Evolutionary conservation across 2,329 filamentous ascomycete species (phyloP), one percentile per base, ranked within the genome.

Genomic region (Penicillium sumatraense): DNA sequence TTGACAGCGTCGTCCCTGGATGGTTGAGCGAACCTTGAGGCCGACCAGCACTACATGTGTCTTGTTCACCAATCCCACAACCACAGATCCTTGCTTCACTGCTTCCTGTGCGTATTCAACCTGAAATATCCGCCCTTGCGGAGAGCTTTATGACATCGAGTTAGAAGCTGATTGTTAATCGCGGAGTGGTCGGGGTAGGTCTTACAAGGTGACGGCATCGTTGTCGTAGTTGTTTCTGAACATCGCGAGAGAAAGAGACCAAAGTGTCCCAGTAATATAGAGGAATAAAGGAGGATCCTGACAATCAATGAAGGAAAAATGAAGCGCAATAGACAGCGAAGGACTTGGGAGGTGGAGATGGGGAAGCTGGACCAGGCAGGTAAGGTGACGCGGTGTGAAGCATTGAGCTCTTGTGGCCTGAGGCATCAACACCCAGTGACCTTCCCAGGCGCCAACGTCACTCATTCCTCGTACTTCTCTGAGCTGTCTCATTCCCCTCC

Each of bases 171-270:
- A 45, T 53, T 52, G 56, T 52, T 58, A 56, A 21, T 18, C 29
- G 52, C 24, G 46, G 50, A 50, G 38, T 51, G 33, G 47, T 56
- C 55, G 57, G 62, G 56, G 56, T 35, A 72, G 79, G 41, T 62
- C 69, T 64, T 84, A 96, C 92, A 98, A 99, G 80, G 95, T 99
- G 80, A 98, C 93, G 62, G 93, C 96, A 80, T 99, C 95, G 87
- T 99, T 99, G 83, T 99, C 95, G 85, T 99, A 99, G 81, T 98
- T 98, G 85, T 99, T 99, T 80, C 95, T 87, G 82, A 99, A 99
- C 95, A 99, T 98, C 72, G 72, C 87, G 84, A 64, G 61, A 57
- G 61, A 46, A 47, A 49, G 56, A 57, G 49, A 48, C 23, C 49
- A 53, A 53, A 49, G 49, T 54, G 46, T 52, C 40, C 42, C n/a